Evolutionary conservation across 306 rosid genomes (phyloP).

Genomic region (Acacia crassicarpa): DNA sequence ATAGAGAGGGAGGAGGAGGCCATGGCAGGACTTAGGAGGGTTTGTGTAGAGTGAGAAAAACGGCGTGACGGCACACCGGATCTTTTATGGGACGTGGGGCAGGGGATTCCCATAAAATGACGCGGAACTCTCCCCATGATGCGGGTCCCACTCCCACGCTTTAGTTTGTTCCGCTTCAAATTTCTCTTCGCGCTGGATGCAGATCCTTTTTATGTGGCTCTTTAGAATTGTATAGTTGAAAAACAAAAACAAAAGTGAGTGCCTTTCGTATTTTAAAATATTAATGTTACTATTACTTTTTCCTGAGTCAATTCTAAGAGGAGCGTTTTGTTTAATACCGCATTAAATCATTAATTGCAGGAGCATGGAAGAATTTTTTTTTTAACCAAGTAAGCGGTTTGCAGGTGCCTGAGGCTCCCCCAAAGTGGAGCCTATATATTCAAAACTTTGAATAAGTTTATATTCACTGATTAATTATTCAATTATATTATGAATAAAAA

Average conservation of each 20-base stretch:
- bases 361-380: too few species aligned
- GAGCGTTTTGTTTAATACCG: not conserved
- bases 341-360: not conserved
- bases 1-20: not conserved
- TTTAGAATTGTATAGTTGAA: not conserved
- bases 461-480: too few species aligned
- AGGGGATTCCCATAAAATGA: not conserved
- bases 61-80: conserved; percentile 18
- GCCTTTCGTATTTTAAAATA: not conserved
- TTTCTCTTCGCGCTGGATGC: not conserved
- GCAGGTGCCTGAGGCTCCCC: too few species aligned
- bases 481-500: too few species aligned
- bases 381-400: too few species aligned
- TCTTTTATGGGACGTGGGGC: conserved; percentile 10
- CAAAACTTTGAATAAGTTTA: too few species aligned
- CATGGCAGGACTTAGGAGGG: not conserved
- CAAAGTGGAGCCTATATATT: too few species aligned
- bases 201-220: not conserved
- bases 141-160: not conserved
- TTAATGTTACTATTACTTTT: too few species aligned
- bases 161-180: not conserved
- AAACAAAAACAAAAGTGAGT: not conserved
- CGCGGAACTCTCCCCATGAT: not conserved
- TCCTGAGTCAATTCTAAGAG: not conserved
- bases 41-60: not conserved